Percentiles rank a stretch among this genome's conserved stretches.
Evolutionary conservation across 2,329 filamentous ascomycete genomes (phyloP).

Genomic region (Tolypocladium nubicola): DNA sequence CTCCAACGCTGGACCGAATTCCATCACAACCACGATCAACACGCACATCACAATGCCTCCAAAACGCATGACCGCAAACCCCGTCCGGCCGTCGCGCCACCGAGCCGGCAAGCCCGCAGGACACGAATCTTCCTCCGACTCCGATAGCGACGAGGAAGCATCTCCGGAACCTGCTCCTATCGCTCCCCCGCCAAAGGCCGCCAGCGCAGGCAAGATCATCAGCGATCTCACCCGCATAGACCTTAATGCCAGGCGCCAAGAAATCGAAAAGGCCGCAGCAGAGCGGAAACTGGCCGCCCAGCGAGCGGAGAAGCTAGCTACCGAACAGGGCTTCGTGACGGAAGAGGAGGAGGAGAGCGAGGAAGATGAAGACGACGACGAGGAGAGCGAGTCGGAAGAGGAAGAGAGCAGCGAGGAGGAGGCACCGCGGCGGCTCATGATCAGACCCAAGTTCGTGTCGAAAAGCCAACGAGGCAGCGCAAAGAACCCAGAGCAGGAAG

Average conservation of each 20-base stretch:
- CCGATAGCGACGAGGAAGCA: constrained; percentile 33
- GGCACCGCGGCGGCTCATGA: constrained; percentile 44
- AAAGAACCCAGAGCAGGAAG: constrained; percentile 19
- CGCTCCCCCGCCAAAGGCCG: constrained; percentile 45
- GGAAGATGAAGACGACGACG: constrained; percentile 23
- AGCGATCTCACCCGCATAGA: constrained; percentile 43
- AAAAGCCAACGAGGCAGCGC: constrained; percentile 38
- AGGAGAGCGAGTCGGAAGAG: constrained; percentile 30
- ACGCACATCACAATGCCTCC: constrained; percentile 40
- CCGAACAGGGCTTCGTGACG: constrained; percentile 54
- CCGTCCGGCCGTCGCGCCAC: constrained; percentile 67
- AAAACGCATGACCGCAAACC: constrained; percentile 91
- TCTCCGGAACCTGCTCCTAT: constrained; percentile 22
- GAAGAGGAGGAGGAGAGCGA: constrained; percentile 37
- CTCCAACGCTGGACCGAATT: neutral
- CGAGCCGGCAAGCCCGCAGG: constrained; percentile 69
- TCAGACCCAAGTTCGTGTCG: constrained; percentile 53
- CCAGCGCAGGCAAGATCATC: constrained; percentile 46
- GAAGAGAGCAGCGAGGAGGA: constrained; percentile 42
- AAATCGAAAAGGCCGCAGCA: constrained; percentile 33
- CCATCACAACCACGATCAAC: neutral
- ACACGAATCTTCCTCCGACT: constrained; percentile 43
- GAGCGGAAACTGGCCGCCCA: constrained; percentile 35
- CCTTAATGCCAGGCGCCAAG: constrained; percentile 34
- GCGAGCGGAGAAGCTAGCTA: constrained; percentile 39